Conservation (phyloP, 352 stramenopile species). For the Hyaloperonospora arabidopsidis region DNA sequence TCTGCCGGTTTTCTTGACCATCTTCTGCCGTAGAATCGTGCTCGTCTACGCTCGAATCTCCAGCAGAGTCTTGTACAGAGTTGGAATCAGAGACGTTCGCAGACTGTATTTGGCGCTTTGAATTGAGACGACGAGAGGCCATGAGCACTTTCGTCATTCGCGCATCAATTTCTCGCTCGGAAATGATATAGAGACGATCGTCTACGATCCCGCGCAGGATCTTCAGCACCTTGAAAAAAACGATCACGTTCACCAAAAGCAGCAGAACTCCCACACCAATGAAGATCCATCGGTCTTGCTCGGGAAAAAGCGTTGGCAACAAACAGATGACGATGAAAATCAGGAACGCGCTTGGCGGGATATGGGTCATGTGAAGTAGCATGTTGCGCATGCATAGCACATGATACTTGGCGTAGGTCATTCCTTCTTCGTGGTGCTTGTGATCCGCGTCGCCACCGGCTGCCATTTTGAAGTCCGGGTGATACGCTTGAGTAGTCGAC, state of each 20-base stretch:
- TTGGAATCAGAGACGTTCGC: constrained; percentile 6
- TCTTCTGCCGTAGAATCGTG: constrained; percentile 8
- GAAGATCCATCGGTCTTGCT: constrained; percentile 72
- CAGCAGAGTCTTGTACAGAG: constrained; percentile 11
- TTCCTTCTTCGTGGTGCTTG: constrained; percentile 26
- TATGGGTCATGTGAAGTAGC: constrained; percentile 70
- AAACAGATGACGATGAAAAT: constrained; percentile 68
- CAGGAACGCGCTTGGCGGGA: constrained; percentile 71
- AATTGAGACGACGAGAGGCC: constrained; percentile 3
- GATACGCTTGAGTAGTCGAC: constrained; percentile 8
- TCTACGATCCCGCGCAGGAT: constrained; percentile 80
- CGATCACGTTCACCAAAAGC: constrained; percentile 62
- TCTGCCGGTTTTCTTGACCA: background rate
- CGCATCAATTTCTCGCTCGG: constrained; percentile 49
- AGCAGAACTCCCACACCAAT: constrained; percentile 47
- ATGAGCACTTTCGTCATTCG: constrained; percentile 28
- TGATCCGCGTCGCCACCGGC: constrained; percentile 1
- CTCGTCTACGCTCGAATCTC: constrained; percentile 15
- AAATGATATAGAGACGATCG: constrained; percentile 68
- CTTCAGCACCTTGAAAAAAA: constrained; percentile 80
- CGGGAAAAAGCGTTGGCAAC: constrained; percentile 52
- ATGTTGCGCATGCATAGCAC: constrained; percentile 83
- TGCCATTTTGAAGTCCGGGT: constrained; percentile 3
- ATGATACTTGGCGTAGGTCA: constrained; percentile 71
- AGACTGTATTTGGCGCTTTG: constrained; percentile 3